phyloP scores from a whole-genome alignment of 495 filamentous ascomycete genomes.

The Neurospora sp. region DNA sequence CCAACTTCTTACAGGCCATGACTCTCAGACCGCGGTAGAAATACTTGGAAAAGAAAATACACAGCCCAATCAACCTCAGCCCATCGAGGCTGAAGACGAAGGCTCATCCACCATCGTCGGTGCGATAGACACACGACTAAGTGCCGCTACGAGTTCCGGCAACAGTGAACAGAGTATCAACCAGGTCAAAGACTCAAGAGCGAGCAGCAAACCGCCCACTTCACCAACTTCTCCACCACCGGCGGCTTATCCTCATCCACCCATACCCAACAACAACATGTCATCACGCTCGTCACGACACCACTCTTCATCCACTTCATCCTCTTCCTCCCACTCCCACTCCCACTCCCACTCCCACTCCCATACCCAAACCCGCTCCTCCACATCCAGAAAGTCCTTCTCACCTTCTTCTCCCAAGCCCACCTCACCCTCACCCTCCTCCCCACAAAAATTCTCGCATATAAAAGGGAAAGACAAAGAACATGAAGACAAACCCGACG shows the following conservation, averaged over 20 bases:
- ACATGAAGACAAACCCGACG: neutral
- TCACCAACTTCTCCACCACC: neutral
- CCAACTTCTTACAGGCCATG: neutral
- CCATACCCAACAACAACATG: neutral
- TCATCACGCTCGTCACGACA: neutral
- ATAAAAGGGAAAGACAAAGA: neutral
- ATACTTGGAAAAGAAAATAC: neutral
- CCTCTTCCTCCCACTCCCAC: neutral
- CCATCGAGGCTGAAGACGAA: neutral
- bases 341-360: neutral
- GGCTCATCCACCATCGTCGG: neutral
- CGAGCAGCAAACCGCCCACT: neutral
- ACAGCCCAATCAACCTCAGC: neutral
- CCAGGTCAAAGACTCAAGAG: too few species aligned
- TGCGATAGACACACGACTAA: neutral
- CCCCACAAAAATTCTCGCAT: neutral
- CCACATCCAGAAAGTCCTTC: neutral
- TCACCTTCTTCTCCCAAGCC: neutral
- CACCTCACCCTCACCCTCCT: neutral
- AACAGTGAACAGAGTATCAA: too few species aligned
- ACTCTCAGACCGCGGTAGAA: neutral
- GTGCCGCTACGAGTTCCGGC: too few species aligned
- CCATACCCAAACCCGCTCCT: too few species aligned
- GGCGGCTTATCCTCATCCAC: neutral
- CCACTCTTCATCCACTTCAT: neutral